These are phyloP conservation scores for Penicillium canescens DNA, from an alignment of 495 filamentous ascomycete species.

Conservation along the genomic window DNA sequence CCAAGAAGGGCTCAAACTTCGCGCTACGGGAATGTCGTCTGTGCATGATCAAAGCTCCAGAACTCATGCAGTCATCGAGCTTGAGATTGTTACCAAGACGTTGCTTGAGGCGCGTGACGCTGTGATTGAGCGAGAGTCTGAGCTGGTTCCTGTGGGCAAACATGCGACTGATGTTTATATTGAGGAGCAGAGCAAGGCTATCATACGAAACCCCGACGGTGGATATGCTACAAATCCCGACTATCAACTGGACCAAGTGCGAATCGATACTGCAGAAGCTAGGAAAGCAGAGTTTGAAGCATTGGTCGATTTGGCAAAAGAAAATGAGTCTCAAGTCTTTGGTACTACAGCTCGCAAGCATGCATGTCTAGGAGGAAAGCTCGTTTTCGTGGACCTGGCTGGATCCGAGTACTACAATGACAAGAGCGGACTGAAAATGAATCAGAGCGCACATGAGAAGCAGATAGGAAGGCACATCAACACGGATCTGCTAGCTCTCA, in stretches of 20 bases:
- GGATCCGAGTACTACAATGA: constrained; percentile 2
- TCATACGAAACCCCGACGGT: constrained; percentile 12
- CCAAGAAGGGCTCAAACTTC: constrained; percentile 9
- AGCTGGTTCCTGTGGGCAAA: constrained; percentile 26
- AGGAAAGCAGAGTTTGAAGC: constrained; percentile 24
- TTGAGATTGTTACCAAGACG: constrained; percentile 19
- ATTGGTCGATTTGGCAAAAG: constrained; percentile 17
- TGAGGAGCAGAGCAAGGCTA: constrained; percentile 13
- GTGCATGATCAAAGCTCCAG: constrained; percentile 30
- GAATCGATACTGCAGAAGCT: constrained; percentile 24
- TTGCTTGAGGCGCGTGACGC: constrained; percentile 19
- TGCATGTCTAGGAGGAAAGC: constrained; percentile 21
- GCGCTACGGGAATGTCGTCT: constrained; percentile 21
- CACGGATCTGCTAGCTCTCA: too few relatives aligned
- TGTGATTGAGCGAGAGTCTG: constrained; percentile 23
- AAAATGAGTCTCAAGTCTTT: constrained; percentile 9
- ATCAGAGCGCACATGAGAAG: too few relatives aligned
- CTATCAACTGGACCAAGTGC: constrained; percentile 15
- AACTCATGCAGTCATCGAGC: constrained; percentile 26
- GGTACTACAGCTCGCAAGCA: neutral
- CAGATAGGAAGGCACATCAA: too few relatives aligned
- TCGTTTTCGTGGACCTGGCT: constrained; percentile 31
- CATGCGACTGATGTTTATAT: constrained; percentile 26
- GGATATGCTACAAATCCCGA: constrained; percentile 21
- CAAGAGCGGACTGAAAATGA: too few relatives aligned